Percentiles rank a stretch among this genome's conserved stretches.
phyloP scores from a whole-genome alignment of 2,329 filamentous ascomycete species.

The Phaeosphaeria sp. region DNA sequence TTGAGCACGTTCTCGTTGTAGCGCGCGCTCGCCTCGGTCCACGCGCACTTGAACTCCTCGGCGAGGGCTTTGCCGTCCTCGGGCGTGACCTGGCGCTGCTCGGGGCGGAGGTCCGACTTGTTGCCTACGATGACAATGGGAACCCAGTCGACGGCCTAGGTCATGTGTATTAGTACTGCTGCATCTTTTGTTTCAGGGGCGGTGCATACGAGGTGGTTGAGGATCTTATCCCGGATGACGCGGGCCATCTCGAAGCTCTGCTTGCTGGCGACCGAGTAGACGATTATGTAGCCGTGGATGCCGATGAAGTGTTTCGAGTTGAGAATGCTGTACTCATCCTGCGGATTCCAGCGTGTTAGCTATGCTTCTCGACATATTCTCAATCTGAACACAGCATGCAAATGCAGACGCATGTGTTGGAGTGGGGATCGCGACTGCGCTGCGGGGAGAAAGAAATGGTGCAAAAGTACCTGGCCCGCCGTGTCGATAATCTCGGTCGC shows the following conservation, averaged over 20 bases:
- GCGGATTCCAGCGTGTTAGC: slow-evolving; percentile 30
- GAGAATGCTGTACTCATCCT: slow-evolving; percentile 98
- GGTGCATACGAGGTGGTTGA: slow-evolving; percentile 83
- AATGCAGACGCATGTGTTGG: slow-evolving; percentile 3
- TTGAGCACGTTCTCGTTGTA: slow-evolving; percentile 94
- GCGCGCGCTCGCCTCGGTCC: slow-evolving; percentile 91
- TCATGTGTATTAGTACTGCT: slow-evolving; percentile 14
- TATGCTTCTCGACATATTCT: slow-evolving; percentile 6
- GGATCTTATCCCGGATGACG: slow-evolving; percentile 94
- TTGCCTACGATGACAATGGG: slow-evolving; percentile 96
- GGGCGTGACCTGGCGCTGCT: slow-evolving; percentile 87
- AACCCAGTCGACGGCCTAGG: slow-evolving; percentile 86
- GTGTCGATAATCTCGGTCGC: slow-evolving; percentile 98
- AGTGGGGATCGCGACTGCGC: slow-evolving; percentile 18
- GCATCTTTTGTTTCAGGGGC: slow-evolving; percentile 1
- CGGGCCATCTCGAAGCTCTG: slow-evolving; percentile 98
- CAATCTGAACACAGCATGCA: not conserved
- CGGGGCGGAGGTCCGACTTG: slow-evolving; percentile 91
- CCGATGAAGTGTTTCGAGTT: slow-evolving; percentile 99
- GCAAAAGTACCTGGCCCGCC: slow-evolving; percentile 78
- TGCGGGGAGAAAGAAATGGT: slow-evolving; percentile 26
- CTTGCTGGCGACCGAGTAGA: slow-evolving; percentile 94
- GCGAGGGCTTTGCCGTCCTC: slow-evolving; percentile 86
- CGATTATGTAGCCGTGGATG: slow-evolving; percentile 98
- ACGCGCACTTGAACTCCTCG: slow-evolving; percentile 88